Percentiles rank a stretch among this genome's conserved stretches.
These are phyloP conservation scores for Exophiala xenobiotica DNA, from an alignment of 2,329 filamentous ascomycete genomes.

Conservation along the genomic window DNA sequence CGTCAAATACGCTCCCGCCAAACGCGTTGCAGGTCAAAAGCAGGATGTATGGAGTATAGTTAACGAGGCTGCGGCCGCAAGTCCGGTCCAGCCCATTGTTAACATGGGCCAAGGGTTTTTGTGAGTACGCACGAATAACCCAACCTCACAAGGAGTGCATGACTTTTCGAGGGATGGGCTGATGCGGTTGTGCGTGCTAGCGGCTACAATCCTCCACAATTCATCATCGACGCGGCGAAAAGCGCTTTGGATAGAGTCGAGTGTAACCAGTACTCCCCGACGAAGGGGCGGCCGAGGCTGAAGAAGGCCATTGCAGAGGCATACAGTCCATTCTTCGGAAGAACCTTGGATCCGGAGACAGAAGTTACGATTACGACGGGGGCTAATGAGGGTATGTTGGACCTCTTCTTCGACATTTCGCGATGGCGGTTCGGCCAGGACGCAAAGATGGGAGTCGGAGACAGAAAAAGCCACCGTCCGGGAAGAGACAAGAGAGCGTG, in stretches of 20 bases:
- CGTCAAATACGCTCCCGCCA: conserved; percentile 45
- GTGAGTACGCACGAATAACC: conserved; percentile 37
- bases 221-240: conserved; percentile 90
- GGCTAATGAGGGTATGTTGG: conserved; percentile 47
- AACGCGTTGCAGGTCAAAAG: conserved; percentile 50
- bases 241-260: conserved; percentile 84
- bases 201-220: conserved; percentile 90
- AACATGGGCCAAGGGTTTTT: conserved; percentile 68
- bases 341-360: conserved; percentile 77
- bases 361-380: conserved; percentile 91
- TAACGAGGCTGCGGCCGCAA: conserved; percentile 65
- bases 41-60: conserved; percentile 62
- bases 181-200: conserved; percentile 30
- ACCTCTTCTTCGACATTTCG: background rate
- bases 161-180: background rate
- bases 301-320: conserved; percentile 91
- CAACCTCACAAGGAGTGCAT: conserved; percentile 1
- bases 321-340: conserved; percentile 86
- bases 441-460: too few species aligned
- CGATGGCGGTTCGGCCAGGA: too few species aligned
- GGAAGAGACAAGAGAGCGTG: background rate
- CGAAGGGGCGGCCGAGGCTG: conserved; percentile 79
- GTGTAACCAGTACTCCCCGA: conserved; percentile 98
- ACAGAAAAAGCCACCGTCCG: too few species aligned
- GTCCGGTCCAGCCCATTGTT: conserved; percentile 60